These are phyloP conservation scores for Persicaria maculosa DNA, from an alignment of 148 eudicot species.

Conservation along the genomic window DNA sequence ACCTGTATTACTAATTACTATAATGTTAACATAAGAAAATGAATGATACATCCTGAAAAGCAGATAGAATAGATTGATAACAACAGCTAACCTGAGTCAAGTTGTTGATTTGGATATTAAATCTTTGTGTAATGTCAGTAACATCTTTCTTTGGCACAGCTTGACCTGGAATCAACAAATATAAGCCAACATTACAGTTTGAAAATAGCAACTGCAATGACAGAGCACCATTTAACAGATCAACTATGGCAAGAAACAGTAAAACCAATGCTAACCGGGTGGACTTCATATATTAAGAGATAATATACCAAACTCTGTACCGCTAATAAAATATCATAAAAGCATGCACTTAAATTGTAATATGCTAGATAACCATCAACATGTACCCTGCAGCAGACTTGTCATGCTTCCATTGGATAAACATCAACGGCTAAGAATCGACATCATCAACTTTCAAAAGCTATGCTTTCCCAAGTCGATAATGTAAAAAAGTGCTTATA, in stretches of 20 bases:
- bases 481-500: background rate
- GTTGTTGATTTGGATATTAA: slow-evolving; percentile 95
- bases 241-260: background rate
- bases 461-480: background rate
- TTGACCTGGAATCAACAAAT: slow-evolving; percentile 47
- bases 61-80: background rate
- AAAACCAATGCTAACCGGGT: background rate
- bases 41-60: background rate
- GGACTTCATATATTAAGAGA: background rate
- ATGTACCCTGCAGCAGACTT: background rate
- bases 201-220: background rate
- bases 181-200: background rate
- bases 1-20: background rate
- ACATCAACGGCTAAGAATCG: background rate
- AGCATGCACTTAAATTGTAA: background rate
- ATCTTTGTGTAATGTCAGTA: slow-evolving; percentile 48
- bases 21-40: background rate
- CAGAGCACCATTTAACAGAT: background rate
- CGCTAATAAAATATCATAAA: background rate
- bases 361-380: slow-evolving; percentile 4
- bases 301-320: background rate
- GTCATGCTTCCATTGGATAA: background rate
- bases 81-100: slow-evolving; percentile 70
- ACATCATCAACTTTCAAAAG: background rate
- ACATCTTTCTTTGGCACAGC: slow-evolving; percentile 57